Conservation (phyloP, 768 basidiomycete species). For the Tricholoma bakamatsutake region DNA sequence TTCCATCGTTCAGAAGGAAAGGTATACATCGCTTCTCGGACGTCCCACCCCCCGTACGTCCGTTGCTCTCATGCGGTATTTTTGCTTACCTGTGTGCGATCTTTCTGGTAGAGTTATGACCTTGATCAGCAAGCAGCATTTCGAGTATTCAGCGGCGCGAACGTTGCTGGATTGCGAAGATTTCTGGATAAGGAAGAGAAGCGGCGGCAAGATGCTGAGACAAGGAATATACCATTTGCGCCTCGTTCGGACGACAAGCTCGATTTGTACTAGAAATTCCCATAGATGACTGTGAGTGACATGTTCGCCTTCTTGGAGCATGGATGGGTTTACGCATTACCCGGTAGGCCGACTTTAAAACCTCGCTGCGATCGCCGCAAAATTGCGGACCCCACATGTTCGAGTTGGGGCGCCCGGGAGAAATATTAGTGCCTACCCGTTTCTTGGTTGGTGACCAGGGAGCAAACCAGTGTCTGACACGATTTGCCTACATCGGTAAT, state of each 20-base stretch:
- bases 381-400: background rate
- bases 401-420: background rate
- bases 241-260: slow-evolving; percentile 59
- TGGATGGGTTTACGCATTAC: background rate
- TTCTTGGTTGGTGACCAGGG: background rate
- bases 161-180: slow-evolving; percentile 51
- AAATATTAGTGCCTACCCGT: background rate
- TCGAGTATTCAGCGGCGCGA: slow-evolving; percentile 73
- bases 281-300: background rate
- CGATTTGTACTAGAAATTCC: slow-evolving; percentile 46
- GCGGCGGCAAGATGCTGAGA: slow-evolving; percentile 54
- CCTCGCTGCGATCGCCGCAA: background rate
- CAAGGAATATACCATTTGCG: slow-evolving; percentile 50
- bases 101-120: slow-evolving; percentile 47
- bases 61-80: slow-evolving; percentile 7
- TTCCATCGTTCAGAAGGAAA: slow-evolving; percentile 62
- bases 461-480: background rate
- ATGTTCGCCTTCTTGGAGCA: background rate
- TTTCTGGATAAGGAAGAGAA: slow-evolving; percentile 70
- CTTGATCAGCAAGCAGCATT: slow-evolving; percentile 64
- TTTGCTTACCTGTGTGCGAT: background rate
- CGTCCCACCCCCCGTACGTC: slow-evolving; percentile 52
- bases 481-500: background rate
- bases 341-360: background rate
- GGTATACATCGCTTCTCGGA: slow-evolving; percentile 79